Evolutionary conservation across 345 rosid species (phyloP).

Genomic region (Garcia nutans): DNA sequence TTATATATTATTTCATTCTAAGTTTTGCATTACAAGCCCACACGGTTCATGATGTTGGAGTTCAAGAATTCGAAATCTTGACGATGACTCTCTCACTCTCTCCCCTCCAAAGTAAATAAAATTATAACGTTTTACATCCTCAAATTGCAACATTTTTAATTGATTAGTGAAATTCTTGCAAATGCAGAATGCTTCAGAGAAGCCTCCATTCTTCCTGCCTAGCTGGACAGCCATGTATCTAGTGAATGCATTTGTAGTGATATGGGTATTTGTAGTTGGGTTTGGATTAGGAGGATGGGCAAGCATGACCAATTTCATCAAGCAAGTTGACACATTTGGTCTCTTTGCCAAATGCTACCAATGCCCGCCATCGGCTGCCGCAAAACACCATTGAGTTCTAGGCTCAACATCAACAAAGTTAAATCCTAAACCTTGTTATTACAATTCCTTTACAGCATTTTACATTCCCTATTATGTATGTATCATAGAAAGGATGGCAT

Average conservation of each 20-base stretch:
- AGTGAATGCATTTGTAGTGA: constrained; percentile 27
- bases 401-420: not conserved
- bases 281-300: constrained; percentile 41
- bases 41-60: too few relatives aligned
- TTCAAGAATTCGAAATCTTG: too few relatives aligned
- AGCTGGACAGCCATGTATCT: constrained; percentile 34
- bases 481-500: constrained; percentile 19
- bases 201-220: constrained; percentile 31
- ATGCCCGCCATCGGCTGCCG: constrained; percentile 43
- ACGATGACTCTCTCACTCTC: too few relatives aligned
- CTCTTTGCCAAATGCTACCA: constrained; percentile 92
- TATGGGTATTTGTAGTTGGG: constrained; percentile 32
- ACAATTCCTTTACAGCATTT: constrained; percentile 1
- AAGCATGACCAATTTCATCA: constrained; percentile 51
- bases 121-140: not conserved
- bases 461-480: constrained; percentile 4
- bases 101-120: too few relatives aligned
- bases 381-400: constrained; percentile 36
- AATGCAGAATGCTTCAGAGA: constrained; percentile 36
- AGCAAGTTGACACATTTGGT: constrained; percentile 75
- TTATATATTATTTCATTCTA: not conserved
- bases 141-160: not conserved
- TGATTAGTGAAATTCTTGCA: not conserved
- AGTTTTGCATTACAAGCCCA: too few relatives aligned
- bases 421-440: not conserved